Conservation (phyloP, 2,329 filamentous ascomycete species). For the Colletotrichum higginsianum region DNA sequence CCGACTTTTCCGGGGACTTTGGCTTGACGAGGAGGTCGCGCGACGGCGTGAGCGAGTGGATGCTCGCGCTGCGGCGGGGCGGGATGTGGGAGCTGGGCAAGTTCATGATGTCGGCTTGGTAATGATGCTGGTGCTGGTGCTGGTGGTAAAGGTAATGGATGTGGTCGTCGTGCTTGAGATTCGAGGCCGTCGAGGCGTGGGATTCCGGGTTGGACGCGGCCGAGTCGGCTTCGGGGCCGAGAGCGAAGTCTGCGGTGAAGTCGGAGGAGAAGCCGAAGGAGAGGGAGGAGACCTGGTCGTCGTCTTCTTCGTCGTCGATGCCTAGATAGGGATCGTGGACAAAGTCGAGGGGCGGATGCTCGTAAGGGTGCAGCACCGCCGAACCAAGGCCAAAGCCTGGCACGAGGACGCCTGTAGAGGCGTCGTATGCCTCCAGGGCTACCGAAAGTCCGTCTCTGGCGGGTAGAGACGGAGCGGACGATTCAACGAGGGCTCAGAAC, state of each 20-base stretch:
- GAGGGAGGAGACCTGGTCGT: conserved; percentile 44
- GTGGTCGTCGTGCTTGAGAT: conserved; percentile 46
- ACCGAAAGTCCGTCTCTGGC: conserved; percentile 46
- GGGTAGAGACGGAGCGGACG: conserved; percentile 36
- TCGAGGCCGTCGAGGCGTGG: conserved; percentile 2
- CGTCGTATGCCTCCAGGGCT: conserved; percentile 55
- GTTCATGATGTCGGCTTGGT: conserved; percentile 47
- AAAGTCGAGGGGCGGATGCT: conserved; percentile 39
- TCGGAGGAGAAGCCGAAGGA: conserved; percentile 46
- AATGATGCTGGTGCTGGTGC: conserved; percentile 45
- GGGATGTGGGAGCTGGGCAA: conserved; percentile 44
- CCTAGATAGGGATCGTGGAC: conserved; percentile 34
- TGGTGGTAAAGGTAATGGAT: conserved; percentile 39
- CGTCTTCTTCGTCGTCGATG: conserved; percentile 29
- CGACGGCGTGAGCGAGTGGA: conserved; percentile 40
- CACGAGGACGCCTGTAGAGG: conserved; percentile 51
- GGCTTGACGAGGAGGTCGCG: conserved; percentile 38
- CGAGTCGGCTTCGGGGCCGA: conserved; percentile 21
- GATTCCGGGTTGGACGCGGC: conserved; percentile 16
- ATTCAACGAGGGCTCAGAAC: conserved; percentile 10
- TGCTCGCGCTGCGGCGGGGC: conserved; percentile 41
- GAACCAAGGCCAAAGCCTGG: conserved; percentile 54
- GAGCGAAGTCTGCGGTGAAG: conserved; percentile 26
- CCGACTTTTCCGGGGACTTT: conserved; percentile 37
- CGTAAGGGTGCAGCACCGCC: conserved; percentile 47